Conservation (phyloP, 2,329 filamentous ascomycete genomes). For the Arthrobotrys conoides region DNA sequence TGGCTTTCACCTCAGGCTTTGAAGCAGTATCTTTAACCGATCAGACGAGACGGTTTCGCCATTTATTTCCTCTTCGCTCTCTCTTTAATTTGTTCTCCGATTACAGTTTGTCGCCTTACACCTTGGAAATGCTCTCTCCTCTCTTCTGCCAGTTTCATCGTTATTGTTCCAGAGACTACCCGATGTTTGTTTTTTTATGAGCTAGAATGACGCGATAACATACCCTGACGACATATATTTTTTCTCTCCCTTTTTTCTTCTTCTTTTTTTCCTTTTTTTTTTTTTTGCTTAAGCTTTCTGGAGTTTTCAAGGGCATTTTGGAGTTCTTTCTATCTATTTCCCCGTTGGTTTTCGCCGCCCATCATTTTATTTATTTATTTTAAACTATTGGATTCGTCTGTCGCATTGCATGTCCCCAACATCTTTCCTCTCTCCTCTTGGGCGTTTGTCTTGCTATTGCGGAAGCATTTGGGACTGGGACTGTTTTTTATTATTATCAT, state of each 20-base stretch:
- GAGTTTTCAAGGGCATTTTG: constrained; percentile 26
- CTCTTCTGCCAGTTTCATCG: background rate
- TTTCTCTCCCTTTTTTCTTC: too few relatives aligned
- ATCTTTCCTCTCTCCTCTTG: constrained; percentile 9
- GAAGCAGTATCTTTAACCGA: constrained; percentile 54
- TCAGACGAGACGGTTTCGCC: background rate
- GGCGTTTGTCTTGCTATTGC: constrained; percentile 32
- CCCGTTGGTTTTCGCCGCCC: background rate
- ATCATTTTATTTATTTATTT: background rate
- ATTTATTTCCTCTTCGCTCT: background rate
- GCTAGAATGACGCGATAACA: constrained; percentile 44
- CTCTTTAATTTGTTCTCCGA: background rate
- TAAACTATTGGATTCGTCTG: constrained; percentile 22
- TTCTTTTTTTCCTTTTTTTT: too few relatives aligned
- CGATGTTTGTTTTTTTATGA: constrained; percentile 32
- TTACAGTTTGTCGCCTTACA: background rate
- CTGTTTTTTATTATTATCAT: background rate
- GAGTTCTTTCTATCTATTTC: background rate
- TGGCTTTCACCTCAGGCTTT: constrained; percentile 78
- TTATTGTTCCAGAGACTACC: constrained; percentile 8
- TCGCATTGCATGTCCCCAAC: background rate
- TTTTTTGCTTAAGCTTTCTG: constrained; percentile 30
- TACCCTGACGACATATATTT: constrained; percentile 60
- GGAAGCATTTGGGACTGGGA: constrained; percentile 29
- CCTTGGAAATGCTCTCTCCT: background rate